A percentile compares a stretch with the other conserved stretches of the same genome.
Evolutionary conservation across 192 early-diverging fungal genomes (phyloP).

Genomic region (Ramicandelaber brevisporus): DNA sequence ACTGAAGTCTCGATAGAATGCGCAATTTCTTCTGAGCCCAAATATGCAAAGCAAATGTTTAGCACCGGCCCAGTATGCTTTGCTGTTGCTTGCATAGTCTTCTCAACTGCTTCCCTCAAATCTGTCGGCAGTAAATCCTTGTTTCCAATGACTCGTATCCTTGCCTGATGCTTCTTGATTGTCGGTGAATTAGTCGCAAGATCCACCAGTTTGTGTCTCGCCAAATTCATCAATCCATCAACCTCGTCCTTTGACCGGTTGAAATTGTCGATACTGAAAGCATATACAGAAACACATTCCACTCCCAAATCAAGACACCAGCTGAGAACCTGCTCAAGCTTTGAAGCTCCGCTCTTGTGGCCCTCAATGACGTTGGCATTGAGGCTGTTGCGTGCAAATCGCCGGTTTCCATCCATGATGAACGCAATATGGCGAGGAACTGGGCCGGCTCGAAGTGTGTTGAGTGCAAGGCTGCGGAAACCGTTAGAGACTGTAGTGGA

Average conservation of each 20-base stretch:
- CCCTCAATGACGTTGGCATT: constrained; percentile 28
- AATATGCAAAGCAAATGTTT: constrained; percentile 85
- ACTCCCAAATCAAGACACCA: constrained; percentile 74
- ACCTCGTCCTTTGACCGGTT: constrained; percentile 70
- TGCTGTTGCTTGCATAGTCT: constrained; percentile 36
- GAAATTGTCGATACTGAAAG: constrained; percentile 97
- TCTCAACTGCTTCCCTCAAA: constrained; percentile 26
- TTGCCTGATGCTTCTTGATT: constrained; percentile 36
- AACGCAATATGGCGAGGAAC: constrained; percentile 82
- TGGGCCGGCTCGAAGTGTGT: constrained; percentile 30
- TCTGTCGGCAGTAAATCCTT: constrained; percentile 32
- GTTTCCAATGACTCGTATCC: constrained; percentile 65
- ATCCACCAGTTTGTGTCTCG: constrained; percentile 45
- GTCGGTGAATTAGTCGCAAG: constrained; percentile 42
- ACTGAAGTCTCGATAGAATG: constrained; percentile 27
- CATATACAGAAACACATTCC: constrained; percentile 72
- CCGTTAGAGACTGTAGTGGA: neutral
- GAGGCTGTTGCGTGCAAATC: constrained; percentile 47
- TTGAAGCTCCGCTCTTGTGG: constrained; percentile 55
- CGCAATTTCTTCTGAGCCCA: constrained; percentile 73
- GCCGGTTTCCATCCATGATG: constrained; percentile 95
- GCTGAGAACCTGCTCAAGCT: constrained; percentile 61
- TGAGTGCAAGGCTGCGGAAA: constrained; percentile 3
- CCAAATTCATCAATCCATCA: constrained; percentile 54
- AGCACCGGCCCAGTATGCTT: constrained; percentile 41